Conservation (phyloP, 495 filamentous ascomycete genomes). For the Articulospora tetracladia region DNA sequence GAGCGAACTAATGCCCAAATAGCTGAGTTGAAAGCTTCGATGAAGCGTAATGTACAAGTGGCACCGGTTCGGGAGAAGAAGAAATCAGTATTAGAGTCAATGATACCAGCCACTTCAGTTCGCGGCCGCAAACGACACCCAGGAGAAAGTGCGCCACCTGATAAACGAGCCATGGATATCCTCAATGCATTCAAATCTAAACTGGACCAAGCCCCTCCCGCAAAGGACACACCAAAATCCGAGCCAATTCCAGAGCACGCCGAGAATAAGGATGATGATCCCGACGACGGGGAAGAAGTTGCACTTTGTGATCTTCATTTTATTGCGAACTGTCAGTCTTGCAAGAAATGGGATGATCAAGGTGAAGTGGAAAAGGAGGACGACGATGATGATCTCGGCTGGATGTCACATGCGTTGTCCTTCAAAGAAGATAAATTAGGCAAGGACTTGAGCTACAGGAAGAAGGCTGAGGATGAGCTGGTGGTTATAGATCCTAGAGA, state of each 20-base stretch:
- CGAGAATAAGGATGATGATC: slow-evolving; percentile 29
- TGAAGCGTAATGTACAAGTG: slow-evolving; percentile 71
- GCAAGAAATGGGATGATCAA: slow-evolving; percentile 68
- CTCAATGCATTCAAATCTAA: slow-evolving; percentile 76
- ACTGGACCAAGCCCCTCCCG: slow-evolving; percentile 57
- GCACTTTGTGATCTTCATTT: slow-evolving; percentile 86
- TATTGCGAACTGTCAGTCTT: slow-evolving; percentile 89
- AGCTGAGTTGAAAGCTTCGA: slow-evolving; percentile 82
- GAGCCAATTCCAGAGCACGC: slow-evolving; percentile 11
- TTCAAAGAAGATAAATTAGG: slow-evolving; percentile 89
- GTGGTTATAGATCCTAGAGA: slow-evolving; percentile 94
- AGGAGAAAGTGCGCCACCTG: slow-evolving; percentile 39
- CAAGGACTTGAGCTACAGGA: slow-evolving; percentile 87
- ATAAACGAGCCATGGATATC: slow-evolving; percentile 59
- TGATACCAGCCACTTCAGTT: slow-evolving; percentile 79
- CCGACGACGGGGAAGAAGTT: slow-evolving; percentile 61
- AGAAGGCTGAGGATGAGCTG: slow-evolving; percentile 81
- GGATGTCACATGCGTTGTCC: slow-evolving; percentile 69
- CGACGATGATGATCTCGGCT: slow-evolving; percentile 54
- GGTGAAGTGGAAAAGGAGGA: slow-evolving; percentile 50
- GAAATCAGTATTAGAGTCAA: slow-evolving; percentile 68
- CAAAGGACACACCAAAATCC: slow-evolving; percentile 37
- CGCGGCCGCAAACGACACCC: slow-evolving; percentile 76
- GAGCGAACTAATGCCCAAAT: slow-evolving; percentile 90
- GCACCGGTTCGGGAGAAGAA: slow-evolving; percentile 55